Percentiles rank a stretch among this genome's conserved stretches.
Conservation (phyloP, 768 basidiomycete species). For the Royoungia palumana region DNA sequence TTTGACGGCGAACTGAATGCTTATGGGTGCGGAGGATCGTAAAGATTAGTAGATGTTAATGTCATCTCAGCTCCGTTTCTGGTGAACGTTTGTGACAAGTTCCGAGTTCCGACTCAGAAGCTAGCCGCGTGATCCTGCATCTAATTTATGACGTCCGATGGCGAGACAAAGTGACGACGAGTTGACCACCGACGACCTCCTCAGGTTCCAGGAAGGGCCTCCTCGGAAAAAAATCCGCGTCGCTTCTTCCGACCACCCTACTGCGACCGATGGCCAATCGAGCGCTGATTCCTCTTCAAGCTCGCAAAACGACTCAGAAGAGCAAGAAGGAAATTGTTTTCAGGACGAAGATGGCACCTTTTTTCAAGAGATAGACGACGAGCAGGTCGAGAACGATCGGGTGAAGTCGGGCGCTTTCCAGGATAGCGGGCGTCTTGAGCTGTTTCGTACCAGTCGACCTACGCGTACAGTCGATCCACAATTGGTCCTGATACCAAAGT, state of each 20-base stretch:
- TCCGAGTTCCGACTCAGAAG: no score
- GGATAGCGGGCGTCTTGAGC: slow-evolving; percentile 15
- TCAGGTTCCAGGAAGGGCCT: slow-evolving; percentile 44
- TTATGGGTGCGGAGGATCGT: neutral
- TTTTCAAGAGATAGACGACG: slow-evolving; percentile 4
- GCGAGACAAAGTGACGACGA: slow-evolving; percentile 15
- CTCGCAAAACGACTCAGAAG: slow-evolving; percentile 10
- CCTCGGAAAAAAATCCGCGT: slow-evolving; percentile 35
- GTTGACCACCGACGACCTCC: slow-evolving; percentile 45
- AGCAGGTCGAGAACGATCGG: neutral
- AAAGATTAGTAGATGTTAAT: neutral
- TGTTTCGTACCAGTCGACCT: slow-evolving; percentile 22
- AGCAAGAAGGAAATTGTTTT: slow-evolving; percentile 21
- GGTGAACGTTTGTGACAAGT: no score
- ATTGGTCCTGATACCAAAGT: slow-evolving; percentile 5
- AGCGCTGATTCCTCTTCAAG: slow-evolving; percentile 6
- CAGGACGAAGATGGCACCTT: slow-evolving; percentile 9
- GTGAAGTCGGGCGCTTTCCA: slow-evolving; percentile 3
- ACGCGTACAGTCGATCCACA: slow-evolving; percentile 1
- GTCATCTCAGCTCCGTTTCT: no score
- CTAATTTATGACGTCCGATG: slow-evolving; percentile 10
- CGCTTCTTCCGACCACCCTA: neutral
- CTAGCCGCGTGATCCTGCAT: no score
- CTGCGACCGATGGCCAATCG: neutral
- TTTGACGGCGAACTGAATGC: neutral